Percentiles rank a stretch among this genome's conserved stretches.
phyloP scores from a whole-genome alignment of 306 rosid genomes.

The Vicia villosa region DNA sequence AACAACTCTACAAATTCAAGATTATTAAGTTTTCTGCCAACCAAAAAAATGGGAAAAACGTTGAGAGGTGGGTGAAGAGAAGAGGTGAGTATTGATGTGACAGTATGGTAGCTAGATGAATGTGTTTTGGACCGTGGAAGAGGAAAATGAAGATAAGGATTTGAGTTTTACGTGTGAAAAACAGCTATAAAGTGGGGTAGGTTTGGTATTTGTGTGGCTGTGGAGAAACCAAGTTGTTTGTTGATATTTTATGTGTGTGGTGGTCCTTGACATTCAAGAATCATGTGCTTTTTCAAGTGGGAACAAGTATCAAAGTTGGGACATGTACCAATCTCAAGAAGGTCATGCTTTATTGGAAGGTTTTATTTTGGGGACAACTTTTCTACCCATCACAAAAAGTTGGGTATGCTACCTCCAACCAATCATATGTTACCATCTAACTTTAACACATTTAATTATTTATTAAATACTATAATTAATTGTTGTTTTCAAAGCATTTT shows the following conservation, averaged over 20 bases:
- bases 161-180: constrained; percentile 4
- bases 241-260: constrained; percentile 38
- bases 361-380: no score
- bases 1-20: neutral
- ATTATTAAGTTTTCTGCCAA: neutral
- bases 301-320: no score
- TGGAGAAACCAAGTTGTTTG: constrained; percentile 4
- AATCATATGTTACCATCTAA: no score
- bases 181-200: constrained; percentile 21
- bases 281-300: constrained; percentile 16
- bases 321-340: no score
- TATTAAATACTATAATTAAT: no score
- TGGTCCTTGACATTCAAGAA: neutral
- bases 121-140: constrained; percentile 6
- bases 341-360: neutral
- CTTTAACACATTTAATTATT: no score
- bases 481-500: no score
- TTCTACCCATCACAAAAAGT: no score
- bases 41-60: neutral
- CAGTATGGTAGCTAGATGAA: neutral
- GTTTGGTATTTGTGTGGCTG: constrained; percentile 44
- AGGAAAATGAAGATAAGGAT: constrained; percentile 43
- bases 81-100: neutral
- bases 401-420: no score
- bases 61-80: neutral